A percentile compares a stretch with the other conserved stretches of the same genome.
Evolutionary conservation across 2,329 filamentous ascomycete species (phyloP).

Genomic region (Colletotrichum costaricense): DNA sequence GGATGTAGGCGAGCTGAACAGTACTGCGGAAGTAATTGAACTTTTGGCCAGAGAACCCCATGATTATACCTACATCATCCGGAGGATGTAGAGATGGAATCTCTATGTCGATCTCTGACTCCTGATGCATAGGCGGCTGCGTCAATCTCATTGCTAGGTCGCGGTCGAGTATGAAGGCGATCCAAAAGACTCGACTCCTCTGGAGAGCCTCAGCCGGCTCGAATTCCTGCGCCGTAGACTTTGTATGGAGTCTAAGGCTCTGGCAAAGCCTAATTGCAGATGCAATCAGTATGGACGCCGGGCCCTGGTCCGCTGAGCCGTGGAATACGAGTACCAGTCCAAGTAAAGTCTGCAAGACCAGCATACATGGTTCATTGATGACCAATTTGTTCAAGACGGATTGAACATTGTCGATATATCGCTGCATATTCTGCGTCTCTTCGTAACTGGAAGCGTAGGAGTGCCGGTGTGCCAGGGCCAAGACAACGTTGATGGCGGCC

Average conservation of each 20-base stretch:
- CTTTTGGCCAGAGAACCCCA: conserved; percentile 3
- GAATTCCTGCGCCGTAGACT: conserved; percentile 28
- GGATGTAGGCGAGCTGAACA: conserved; percentile 28
- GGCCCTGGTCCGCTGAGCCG: conserved; percentile 40
- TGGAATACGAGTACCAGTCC: conserved; percentile 44
- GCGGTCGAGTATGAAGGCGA: conserved; percentile 45
- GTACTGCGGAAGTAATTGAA: conserved; percentile 32
- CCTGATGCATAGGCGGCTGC: conserved; percentile 30
- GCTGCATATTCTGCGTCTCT: conserved; percentile 19
- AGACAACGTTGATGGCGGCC: conserved; percentile 41
- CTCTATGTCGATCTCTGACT: conserved; percentile 31
- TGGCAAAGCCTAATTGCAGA: conserved; percentile 44
- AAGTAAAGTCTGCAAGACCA: conserved; percentile 44
- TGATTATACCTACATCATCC: conserved; percentile 18
- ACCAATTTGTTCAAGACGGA: conserved; percentile 43
- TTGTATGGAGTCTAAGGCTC: conserved; percentile 41
- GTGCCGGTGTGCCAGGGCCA: conserved; percentile 31
- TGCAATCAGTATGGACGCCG: conserved; percentile 41
- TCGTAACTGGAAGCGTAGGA: conserved; percentile 15
- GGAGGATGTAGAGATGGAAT: conserved; percentile 10
- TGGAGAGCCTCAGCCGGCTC: conserved; percentile 39
- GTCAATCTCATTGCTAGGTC: conserved; percentile 16
- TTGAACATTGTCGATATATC: conserved; percentile 41
- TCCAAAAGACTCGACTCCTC: conserved; percentile 45
- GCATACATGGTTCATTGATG: conserved; percentile 40